These are phyloP conservation scores for Nephelium lappaceum DNA, from an alignment of 345 rosid genomes.

Conservation along the genomic window DNA sequence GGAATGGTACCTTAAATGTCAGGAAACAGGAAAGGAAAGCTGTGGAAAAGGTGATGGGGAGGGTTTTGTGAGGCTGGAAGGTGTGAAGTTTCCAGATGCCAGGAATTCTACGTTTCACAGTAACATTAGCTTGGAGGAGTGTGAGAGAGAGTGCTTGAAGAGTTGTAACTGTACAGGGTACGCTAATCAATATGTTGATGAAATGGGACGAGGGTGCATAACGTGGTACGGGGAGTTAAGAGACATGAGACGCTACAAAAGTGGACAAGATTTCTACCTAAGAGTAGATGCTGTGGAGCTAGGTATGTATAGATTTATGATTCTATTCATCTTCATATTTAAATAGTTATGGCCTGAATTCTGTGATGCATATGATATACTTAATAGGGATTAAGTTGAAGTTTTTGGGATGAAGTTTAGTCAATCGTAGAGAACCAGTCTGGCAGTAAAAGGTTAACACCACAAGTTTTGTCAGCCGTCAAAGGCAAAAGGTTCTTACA, in stretches of 20 bases:
- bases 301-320: neutral
- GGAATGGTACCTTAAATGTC: neutral
- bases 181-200: neutral
- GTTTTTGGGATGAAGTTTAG: no score
- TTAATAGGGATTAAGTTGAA: no score
- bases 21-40: neutral
- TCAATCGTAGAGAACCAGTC: no score
- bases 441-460: no score
- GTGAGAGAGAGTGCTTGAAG: constrained; percentile 4
- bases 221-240: neutral
- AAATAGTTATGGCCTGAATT: no score
- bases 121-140: neutral
- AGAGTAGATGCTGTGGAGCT: constrained; percentile 5
- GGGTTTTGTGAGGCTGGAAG: no score
- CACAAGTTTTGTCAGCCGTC: no score
- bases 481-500: no score
- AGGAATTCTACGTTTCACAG: neutral
- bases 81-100: neutral
- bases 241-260: neutral
- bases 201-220: neutral
- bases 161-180: constrained; percentile 7
- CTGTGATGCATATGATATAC: no score
- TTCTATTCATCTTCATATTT: no score
- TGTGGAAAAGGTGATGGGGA: neutral
- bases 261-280: constrained; percentile 4